Evolutionary conservation across 495 filamentous ascomycete genomes (phyloP), one percentile per base, ranked within the genome.

Genomic region (Cairneyella variabilis): DNA sequence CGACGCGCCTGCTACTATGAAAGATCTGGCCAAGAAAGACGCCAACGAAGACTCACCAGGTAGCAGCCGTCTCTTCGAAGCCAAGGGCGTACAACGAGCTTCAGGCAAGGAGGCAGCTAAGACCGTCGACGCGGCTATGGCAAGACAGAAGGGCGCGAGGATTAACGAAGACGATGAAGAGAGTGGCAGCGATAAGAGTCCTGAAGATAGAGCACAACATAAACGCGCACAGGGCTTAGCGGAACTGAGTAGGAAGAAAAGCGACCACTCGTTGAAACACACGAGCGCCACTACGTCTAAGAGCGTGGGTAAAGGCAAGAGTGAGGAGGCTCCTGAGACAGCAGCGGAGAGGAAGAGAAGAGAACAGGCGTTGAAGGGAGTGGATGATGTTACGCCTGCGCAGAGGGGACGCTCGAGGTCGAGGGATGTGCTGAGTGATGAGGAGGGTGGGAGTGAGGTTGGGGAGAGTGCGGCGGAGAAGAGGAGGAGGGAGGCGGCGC

Each of bases 401-500:
- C 63, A 53, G 58, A 51, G 38, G 14, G 73, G 22, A 66, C 69
- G 11, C 69, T 65, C 1, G 42, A 53, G 62, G 17, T 58, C 64
- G 3, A 50, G 62, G 7, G 57, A 60, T 11, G 55, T 48, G 2
- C 51, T 48, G 2, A 65, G 68, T 7, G 66, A 71, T 16, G 80
- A 84, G 21, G 71, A 69, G 2, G 79, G 75, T 36, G 91, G 96
- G 86, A 38, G 78, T 55, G 23, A 34, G 47, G n/a, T n/a, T n/a
- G n/a, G n/a, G n/a, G 28, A 83, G 92, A 66, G 82, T 18, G 44
- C 44, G 11, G 44, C 44, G 71, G 69, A 3, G 79, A 76, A 34
- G 91, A 96, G 56, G 27, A 49, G 51, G 20, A 83, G 91, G 66
- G 83, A 95, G 49, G 92, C 89, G 1, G 92, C 91, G 3, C 71